These are phyloP conservation scores for Coniochaeta pulveracea DNA, from an alignment of 2,329 filamentous ascomycete genomes.

Conservation along the genomic window DNA sequence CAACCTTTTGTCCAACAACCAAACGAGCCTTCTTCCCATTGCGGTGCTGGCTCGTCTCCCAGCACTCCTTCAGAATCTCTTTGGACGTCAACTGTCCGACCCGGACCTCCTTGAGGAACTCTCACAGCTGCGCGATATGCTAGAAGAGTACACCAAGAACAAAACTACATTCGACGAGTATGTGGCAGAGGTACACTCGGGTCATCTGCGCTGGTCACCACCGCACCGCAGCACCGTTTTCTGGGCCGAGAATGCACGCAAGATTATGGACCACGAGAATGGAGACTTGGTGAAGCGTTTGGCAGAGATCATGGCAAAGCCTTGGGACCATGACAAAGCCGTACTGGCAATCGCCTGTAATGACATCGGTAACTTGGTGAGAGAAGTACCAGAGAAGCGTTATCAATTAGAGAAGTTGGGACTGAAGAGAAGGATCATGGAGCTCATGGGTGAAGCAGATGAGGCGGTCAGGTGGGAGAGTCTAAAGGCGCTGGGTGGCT, in stretches of 20 bases:
- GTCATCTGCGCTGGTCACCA: slow-evolving; percentile 85
- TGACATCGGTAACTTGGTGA: slow-evolving; percentile 79
- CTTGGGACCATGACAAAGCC: slow-evolving; percentile 71
- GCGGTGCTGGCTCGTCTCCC: slow-evolving; percentile 80
- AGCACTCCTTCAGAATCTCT: slow-evolving; percentile 50
- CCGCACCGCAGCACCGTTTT: slow-evolving; percentile 79
- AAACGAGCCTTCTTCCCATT: slow-evolving; percentile 66
- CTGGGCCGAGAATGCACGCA: slow-evolving; percentile 84
- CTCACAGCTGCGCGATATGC: slow-evolving; percentile 46
- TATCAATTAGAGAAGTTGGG: slow-evolving; percentile 71
- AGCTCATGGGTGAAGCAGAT: slow-evolving; percentile 81
- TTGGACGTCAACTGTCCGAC: slow-evolving; percentile 51
- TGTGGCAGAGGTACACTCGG: slow-evolving; percentile 72
- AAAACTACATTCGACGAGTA: slow-evolving; percentile 82
- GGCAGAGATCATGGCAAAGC: slow-evolving; percentile 67
- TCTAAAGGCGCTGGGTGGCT: slow-evolving; percentile 63
- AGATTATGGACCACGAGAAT: slow-evolving; percentile 74
- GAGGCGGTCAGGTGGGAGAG: slow-evolving; percentile 91
- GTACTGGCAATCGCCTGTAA: slow-evolving; percentile 90
- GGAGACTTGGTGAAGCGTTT: slow-evolving; percentile 69
- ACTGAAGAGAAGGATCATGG: slow-evolving; percentile 81
- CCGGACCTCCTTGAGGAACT: slow-evolving; percentile 54
- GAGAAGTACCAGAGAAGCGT: slow-evolving; percentile 78
- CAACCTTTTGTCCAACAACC: slow-evolving; percentile 66
- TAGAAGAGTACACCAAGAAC: slow-evolving; percentile 55